phyloP scores from a whole-genome alignment of 768 basidiomycete species.

The Lactarius vividus region DNA sequence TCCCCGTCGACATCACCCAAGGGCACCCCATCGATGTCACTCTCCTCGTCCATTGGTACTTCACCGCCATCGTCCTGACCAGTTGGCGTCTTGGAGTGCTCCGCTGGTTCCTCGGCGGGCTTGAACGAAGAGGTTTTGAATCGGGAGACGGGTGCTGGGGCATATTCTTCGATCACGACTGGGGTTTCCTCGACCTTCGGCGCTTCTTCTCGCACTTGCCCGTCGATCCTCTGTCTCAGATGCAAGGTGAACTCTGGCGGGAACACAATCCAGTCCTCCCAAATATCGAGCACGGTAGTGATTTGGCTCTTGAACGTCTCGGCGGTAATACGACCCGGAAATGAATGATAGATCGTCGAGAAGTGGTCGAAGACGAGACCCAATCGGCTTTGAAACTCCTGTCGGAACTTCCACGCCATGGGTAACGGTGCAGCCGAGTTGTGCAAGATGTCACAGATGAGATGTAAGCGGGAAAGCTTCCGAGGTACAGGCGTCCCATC shows the following conservation, averaged over 20 bases:
- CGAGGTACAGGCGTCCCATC: constrained; percentile 96
- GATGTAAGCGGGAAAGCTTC: constrained; percentile 90
- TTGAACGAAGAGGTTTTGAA: constrained; percentile 82
- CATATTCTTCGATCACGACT: constrained; percentile 35
- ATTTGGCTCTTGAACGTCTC: constrained; percentile 96
- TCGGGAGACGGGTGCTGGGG: constrained; percentile 43
- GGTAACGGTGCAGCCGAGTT: constrained; percentile 93
- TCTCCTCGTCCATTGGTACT: constrained; percentile 42
- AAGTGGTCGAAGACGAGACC: constrained; percentile 97
- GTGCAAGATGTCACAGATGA: constrained; percentile 97
- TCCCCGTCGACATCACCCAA: constrained; percentile 46
- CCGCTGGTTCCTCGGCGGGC: constrained; percentile 51
- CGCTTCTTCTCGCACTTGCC: constrained; percentile 38
- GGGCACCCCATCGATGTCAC: constrained; percentile 53
- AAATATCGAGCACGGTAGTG: constrained; percentile 83
- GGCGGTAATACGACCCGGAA: constrained; percentile 93
- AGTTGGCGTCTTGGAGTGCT: constrained; percentile 29
- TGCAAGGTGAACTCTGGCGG: constrained; percentile 79
- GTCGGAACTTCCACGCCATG: constrained; percentile 96
- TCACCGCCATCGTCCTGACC: constrained; percentile 39
- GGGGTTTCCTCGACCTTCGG: constrained; percentile 25
- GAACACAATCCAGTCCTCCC: constrained; percentile 99
- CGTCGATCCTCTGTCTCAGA: constrained; percentile 73
- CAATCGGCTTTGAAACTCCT: constrained; percentile 87
- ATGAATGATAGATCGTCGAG: constrained; percentile 90